A percentile compares a stretch with the other conserved stretches of the same genome.
Conservation (phyloP, 1,284 basidiomycete species). For the Microbotryum intermedium region DNA sequence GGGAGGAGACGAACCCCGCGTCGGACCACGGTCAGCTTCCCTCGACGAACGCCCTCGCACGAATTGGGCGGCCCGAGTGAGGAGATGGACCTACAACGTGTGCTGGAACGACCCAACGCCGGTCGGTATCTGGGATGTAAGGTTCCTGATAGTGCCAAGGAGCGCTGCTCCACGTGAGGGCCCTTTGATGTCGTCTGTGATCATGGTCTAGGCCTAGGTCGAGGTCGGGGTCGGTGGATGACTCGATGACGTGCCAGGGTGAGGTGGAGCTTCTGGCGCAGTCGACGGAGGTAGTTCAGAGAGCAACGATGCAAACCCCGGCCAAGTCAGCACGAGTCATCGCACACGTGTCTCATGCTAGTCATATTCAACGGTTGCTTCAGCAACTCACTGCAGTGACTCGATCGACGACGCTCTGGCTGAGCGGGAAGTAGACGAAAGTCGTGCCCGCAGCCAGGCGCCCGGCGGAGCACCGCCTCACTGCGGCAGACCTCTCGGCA, state of each 20-base stretch:
- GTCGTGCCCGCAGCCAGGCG: too few relatives aligned
- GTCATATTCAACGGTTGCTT: too few relatives aligned
- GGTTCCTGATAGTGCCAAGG: constrained; percentile 1
- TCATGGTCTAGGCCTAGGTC: not conserved
- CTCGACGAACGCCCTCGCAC: not conserved
- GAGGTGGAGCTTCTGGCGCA: not conserved
- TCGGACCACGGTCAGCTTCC: not conserved
- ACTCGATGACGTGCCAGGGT: not conserved
- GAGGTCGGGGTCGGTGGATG: not conserved
- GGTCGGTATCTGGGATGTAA: constrained; percentile 4
- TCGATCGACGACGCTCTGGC: too few relatives aligned
- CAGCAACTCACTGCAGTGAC: too few relatives aligned
- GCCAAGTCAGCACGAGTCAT: too few relatives aligned
- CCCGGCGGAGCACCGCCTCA: too few relatives aligned
- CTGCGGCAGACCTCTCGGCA: too few relatives aligned
- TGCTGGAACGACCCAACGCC: constrained; percentile 1
- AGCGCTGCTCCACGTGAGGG: not conserved
- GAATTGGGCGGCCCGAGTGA: not conserved
- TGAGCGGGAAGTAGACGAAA: too few relatives aligned
- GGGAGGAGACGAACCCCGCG: not conserved
- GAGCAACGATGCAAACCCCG: not conserved
- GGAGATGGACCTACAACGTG: constrained; percentile 1
- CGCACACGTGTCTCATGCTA: too few relatives aligned
- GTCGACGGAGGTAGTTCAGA: not conserved
- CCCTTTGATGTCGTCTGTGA: not conserved